These are phyloP conservation scores for Aspergillus versicolor DNA, from an alignment of 2,329 filamentous ascomycete species.

Conservation along the genomic window DNA sequence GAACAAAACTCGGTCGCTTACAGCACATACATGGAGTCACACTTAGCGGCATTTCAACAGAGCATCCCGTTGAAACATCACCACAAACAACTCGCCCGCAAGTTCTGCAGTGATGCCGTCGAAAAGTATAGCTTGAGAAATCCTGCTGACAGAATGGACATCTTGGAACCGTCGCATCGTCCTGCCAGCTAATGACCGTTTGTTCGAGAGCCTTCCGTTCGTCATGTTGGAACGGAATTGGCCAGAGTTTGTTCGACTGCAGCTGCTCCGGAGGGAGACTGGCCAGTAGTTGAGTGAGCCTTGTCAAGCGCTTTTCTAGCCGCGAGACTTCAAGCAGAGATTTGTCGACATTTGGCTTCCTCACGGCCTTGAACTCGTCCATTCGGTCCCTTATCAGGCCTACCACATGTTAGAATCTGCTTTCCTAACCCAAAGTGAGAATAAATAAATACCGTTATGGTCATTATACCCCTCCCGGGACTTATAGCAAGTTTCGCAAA, in stretches of 20 bases:
- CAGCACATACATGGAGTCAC: conserved; percentile 61
- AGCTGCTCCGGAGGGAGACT: conserved; percentile 68
- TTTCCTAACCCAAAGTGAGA: neutral
- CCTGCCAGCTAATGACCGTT: conserved; percentile 91
- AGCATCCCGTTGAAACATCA: conserved; percentile 80
- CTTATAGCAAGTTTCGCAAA: conserved; percentile 99
- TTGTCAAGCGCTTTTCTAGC: conserved; percentile 87
- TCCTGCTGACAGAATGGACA: conserved; percentile 97
- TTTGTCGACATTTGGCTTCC: conserved; percentile 77
- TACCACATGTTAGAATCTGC: conserved; percentile 14
- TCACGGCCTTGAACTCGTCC: conserved; percentile 65
- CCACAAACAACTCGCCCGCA: conserved; percentile 93
- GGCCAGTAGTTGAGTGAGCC: conserved; percentile 79
- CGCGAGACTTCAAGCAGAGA: conserved; percentile 84
- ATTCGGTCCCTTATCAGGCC: conserved; percentile 71
- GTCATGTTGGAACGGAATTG: conserved; percentile 67
- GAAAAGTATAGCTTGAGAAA: conserved; percentile 88
- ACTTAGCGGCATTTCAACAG: conserved; percentile 76
- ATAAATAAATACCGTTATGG: conserved; percentile 57
- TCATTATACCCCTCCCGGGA: conserved; percentile 95
- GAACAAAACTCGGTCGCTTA: neutral
- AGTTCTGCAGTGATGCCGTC: conserved; percentile 90
- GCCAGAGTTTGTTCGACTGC: conserved; percentile 50
- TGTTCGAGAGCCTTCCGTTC: conserved; percentile 82
- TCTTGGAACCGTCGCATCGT: conserved; percentile 73